Evolutionary conservation across 495 filamentous ascomycete species (phyloP), one percentile per base, ranked within the genome.

Genomic region (Sabuloglossum arenarium): DNA sequence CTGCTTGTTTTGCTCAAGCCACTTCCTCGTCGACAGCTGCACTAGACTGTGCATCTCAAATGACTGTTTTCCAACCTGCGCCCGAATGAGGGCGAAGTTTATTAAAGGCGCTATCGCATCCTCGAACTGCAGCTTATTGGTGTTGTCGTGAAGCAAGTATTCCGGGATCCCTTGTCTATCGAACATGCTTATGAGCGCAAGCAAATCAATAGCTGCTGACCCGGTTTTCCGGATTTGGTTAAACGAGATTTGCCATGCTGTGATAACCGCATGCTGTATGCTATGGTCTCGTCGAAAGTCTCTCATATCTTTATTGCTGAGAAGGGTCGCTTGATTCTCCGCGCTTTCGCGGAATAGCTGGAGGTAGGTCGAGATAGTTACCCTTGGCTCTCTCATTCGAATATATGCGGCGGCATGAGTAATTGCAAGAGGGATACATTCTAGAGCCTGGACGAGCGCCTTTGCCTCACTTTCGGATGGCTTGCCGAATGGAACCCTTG

Each of bases 391-490:
- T 25, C 69, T 75, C 54, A 69, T 61, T 46, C 67, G 66, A 19
- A 78, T 75, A 56, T 70, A 78, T 6, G 71, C 65, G 10, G 71
- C 65, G 11, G 73, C 73, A 58, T 76, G 72, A 9, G 64, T 61
- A 58, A 75, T 24, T 3, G 39, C 39, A 1, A 43, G 39, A 43
- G 39, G 39, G 3, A 75, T 66, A 31, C 67, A 56, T 9, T 49
- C 16, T 11, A 70, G 45, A 46, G 72, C 63, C 24, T 65, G 61
- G 5, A n/a, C 30, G n/a, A 57, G 45, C 6, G 37, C 46, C 11
- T 42, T 23, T 39, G 31, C 23, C 1, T 55, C 53, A 3, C n/a
- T 25, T 31, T 34, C 39, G 8, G 24, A 19, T 34, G 56, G 37
- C 31, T 62, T 60, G 34, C 14, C 34, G 34, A 39, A 39, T 32